Percentiles rank a stretch among this genome's conserved stretches.
These are phyloP conservation scores for Astrocystis sublimbata DNA, from an alignment of 495 filamentous ascomycete species.

Conservation along the genomic window DNA sequence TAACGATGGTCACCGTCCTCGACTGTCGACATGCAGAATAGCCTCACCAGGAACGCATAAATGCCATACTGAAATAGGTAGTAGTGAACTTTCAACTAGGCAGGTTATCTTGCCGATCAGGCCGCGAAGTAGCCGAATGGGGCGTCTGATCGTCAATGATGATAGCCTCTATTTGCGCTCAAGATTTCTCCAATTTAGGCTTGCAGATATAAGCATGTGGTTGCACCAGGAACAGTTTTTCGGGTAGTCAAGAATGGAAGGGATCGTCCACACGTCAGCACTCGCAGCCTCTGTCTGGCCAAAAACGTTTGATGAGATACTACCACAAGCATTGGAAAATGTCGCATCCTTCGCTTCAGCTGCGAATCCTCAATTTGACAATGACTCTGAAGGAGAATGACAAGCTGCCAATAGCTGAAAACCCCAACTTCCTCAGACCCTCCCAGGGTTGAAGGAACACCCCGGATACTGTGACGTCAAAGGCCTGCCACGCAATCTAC, in stretches of 20 bases:
- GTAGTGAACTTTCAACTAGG: background rate
- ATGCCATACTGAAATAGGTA: too few relatives aligned
- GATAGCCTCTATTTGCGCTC: background rate
- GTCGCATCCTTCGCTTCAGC: background rate
- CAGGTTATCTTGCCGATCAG: background rate
- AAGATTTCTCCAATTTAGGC: conserved; percentile 3
- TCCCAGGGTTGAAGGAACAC: background rate
- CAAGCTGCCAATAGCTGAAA: background rate
- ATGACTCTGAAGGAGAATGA: background rate
- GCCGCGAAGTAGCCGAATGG: background rate
- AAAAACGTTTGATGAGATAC: background rate
- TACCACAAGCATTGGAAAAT: background rate
- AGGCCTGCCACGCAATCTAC: background rate
- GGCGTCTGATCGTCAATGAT: background rate
- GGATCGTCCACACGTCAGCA: background rate
- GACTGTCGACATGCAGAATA: background rate
- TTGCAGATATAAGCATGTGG: conserved; percentile 1
- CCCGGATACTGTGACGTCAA: conserved; percentile 6
- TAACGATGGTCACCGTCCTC: too few relatives aligned
- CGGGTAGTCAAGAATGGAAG: background rate
- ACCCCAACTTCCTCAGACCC: background rate
- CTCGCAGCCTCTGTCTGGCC: background rate
- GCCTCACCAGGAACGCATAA: background rate
- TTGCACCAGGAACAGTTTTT: background rate
- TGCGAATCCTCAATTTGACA: background rate